phyloP scores from a whole-genome alignment of 2,329 filamentous ascomycete species.

The Fusarium subglutinans region DNA sequence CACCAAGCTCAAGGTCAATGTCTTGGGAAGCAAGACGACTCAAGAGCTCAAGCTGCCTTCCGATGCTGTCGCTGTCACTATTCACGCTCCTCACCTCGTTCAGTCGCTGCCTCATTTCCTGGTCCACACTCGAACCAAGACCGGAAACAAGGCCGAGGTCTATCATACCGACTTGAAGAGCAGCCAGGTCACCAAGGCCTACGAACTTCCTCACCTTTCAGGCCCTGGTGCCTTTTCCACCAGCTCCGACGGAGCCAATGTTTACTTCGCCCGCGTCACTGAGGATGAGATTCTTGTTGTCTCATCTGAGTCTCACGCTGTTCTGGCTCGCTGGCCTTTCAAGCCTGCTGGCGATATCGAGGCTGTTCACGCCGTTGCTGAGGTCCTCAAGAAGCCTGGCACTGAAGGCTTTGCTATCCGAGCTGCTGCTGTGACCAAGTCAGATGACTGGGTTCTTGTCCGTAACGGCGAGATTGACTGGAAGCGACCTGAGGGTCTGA shows the following conservation, averaged over 20 bases:
- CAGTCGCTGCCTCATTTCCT: constrained; percentile 84
- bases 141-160: constrained; percentile 82
- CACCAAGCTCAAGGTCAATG: constrained; percentile 74
- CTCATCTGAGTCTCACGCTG: constrained; percentile 79
- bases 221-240: constrained; percentile 81
- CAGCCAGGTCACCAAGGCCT: constrained; percentile 76
- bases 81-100: constrained; percentile 78
- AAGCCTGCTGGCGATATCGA: constrained; percentile 54
- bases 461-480: constrained; percentile 84
- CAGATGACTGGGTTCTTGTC: constrained; percentile 81
- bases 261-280: constrained; percentile 88
- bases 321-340: constrained; percentile 78
- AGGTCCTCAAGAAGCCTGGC: constrained; percentile 78
- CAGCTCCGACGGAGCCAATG: constrained; percentile 79
- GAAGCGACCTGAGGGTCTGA: constrained; percentile 83
- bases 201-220: constrained; percentile 76
- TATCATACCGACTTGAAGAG: constrained; percentile 82
- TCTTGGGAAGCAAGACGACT: constrained; percentile 69
- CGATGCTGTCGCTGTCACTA: constrained; percentile 61
- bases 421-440: constrained; percentile 74
- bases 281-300: constrained; percentile 77
- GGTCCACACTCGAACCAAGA: constrained; percentile 77
- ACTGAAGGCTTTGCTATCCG: constrained; percentile 78
- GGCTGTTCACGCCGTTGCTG: constrained; percentile 77
- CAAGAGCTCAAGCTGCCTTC: constrained; percentile 63